phyloP scores from a whole-genome alignment of 2,329 filamentous ascomycete species.

The Epichloe elymi region DNA sequence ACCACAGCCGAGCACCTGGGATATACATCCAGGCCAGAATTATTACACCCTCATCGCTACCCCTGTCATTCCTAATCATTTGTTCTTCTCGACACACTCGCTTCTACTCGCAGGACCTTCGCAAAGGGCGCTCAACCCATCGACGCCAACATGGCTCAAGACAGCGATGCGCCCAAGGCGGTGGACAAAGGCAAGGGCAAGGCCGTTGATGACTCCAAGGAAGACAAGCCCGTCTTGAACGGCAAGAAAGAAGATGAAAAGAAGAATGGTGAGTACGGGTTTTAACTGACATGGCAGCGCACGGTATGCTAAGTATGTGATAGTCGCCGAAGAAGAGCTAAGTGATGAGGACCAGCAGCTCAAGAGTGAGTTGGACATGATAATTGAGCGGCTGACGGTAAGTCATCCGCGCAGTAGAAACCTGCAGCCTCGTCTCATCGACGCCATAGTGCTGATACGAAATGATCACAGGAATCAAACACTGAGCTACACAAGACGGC shows the following conservation, averaged over 20 bases:
- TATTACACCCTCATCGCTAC: not conserved
- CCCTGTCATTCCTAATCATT: conserved; percentile 5
- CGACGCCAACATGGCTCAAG: conserved; percentile 69
- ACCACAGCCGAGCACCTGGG: not conserved
- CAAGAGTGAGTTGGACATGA: conserved; percentile 95
- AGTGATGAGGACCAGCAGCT: conserved; percentile 97
- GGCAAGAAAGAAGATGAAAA: conserved; percentile 67
- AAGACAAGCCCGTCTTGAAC: conserved; percentile 56
- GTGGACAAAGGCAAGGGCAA: conserved; percentile 96
- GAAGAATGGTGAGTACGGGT: conserved; percentile 29
- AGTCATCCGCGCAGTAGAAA: conserved; percentile 9
- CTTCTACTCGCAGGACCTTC: conserved; percentile 11
- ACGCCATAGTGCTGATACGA: not conserved
- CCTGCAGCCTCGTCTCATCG: not conserved
- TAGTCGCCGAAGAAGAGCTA: conserved; percentile 61
- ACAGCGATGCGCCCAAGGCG: conserved; percentile 72
- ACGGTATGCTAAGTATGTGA: conserved; percentile 11
- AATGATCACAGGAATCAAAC: conserved; percentile 58
- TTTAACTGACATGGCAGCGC: conserved; percentile 5
- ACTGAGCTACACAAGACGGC: conserved; percentile 79
- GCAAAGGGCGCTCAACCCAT: conserved; percentile 14
- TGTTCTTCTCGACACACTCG: not conserved
- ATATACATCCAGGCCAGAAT: not conserved
- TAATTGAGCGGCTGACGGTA: conserved; percentile 88
- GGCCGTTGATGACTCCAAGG: conserved; percentile 57